These are phyloP conservation scores for Aurantiochytrium sp. DNA, from an alignment of 108 stramenopile genomes.

Conservation along the genomic window DNA sequence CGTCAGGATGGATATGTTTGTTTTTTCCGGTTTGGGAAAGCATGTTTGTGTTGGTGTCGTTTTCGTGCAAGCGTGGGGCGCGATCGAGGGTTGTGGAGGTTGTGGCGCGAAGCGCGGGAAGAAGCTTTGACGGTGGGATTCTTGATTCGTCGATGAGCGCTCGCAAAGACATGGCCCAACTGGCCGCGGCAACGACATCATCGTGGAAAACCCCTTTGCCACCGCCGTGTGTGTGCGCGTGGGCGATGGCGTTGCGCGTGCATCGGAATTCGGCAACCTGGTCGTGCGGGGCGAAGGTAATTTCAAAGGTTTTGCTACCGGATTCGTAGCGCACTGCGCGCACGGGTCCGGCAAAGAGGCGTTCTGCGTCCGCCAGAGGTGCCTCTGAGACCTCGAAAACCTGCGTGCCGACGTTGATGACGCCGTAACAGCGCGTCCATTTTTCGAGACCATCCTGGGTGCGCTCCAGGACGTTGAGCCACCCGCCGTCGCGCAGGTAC, in stretches of 20 bases:
- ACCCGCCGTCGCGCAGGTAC: background rate
- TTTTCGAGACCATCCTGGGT: background rate
- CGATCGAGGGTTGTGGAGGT: no score
- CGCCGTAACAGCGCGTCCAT: background rate
- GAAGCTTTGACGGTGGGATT: background rate
- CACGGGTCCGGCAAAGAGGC: background rate
- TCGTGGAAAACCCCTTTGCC: background rate
- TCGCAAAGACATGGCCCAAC: background rate
- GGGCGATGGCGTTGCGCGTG: background rate
- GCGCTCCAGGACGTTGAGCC: background rate
- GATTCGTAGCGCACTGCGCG: background rate
- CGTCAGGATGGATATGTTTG: no score
- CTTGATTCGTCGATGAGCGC: background rate
- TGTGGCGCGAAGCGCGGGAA: background rate
- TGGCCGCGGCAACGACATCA: background rate
- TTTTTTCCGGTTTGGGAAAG: no score
- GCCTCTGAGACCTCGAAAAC: background rate
- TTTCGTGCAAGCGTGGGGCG: no score
- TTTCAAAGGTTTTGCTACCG: background rate
- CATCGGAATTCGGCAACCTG: background rate
- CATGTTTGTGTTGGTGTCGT: no score
- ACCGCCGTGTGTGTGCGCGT: background rate
- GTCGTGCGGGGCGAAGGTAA: background rate
- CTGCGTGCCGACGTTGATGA: background rate
- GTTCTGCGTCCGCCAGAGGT: background rate